These are phyloP conservation scores for Brettanomyces naardenensis DNA, from an alignment of 805 yeast species.

Conservation along the genomic window DNA sequence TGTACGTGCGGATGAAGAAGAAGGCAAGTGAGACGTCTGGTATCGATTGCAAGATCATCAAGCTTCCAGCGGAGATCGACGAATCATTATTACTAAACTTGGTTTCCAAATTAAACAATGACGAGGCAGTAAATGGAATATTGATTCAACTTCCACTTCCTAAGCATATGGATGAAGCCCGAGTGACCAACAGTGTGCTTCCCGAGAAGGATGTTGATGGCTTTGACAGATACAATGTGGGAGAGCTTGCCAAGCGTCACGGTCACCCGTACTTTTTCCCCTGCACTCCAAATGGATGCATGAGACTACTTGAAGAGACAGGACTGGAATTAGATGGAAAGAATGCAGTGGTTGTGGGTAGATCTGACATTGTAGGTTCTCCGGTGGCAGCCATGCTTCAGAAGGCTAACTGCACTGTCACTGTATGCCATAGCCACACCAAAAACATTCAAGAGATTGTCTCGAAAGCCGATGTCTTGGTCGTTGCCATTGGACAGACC, in stretches of 20 bases:
- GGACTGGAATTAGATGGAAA: slow-evolving; percentile 52
- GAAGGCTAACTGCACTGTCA: slow-evolving; percentile 68
- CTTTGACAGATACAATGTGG: slow-evolving; percentile 68
- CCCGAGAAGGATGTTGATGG: slow-evolving; percentile 79
- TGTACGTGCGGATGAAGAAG: slow-evolving; percentile 73
- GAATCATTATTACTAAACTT: slow-evolving; percentile 48
- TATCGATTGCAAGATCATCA: slow-evolving; percentile 52
- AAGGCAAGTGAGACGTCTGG: slow-evolving; percentile 71
- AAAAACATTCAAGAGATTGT: slow-evolving; percentile 39
- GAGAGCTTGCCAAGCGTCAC: slow-evolving; percentile 66
- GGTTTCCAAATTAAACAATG: slow-evolving; percentile 51
- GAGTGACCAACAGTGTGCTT: slow-evolving; percentile 57
- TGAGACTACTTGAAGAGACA: slow-evolving; percentile 52
- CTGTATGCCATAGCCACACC: slow-evolving; percentile 65
- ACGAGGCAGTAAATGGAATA: slow-evolving; percentile 58
- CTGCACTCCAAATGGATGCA: slow-evolving; percentile 79
- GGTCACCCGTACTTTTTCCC: slow-evolving; percentile 69
- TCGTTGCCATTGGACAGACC: slow-evolving; percentile 71
- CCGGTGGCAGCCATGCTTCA: slow-evolving; percentile 69
- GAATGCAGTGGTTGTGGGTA: slow-evolving; percentile 76
- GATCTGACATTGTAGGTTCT: slow-evolving; percentile 81
- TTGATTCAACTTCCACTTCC: slow-evolving; percentile 77
- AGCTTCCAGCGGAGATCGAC: slow-evolving; percentile 47
- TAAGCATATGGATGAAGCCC: slow-evolving; percentile 56
- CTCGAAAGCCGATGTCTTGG: slow-evolving; percentile 62